Evolutionary conservation across 1,139 yeast genomes (phyloP), one percentile per base, ranked within the genome.

Genomic region (Candida dubliniensis): DNA sequence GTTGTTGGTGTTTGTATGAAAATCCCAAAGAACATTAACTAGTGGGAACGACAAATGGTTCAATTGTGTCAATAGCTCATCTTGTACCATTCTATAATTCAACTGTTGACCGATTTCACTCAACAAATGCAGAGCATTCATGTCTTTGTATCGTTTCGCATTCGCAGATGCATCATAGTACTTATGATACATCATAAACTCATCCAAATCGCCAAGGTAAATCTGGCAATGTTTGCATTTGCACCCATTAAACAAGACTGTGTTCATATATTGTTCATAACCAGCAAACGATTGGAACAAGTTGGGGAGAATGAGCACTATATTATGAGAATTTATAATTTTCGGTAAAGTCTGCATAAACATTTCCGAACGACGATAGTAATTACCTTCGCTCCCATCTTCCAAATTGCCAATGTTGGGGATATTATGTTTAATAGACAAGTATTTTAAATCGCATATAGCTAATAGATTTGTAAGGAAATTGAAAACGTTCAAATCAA

Each of bases 181-280:
- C 44, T 79, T 79, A 54, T 86, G 93, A 43, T 76, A 73, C 73
- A 82, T 73, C 42, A 84, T 59, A 51, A 71, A 84, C 14, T 75
- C 69, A 53, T 86, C 95, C 40, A 82, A 66, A 10, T 73, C 51
- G 0, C 71, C 72, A 25, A 85, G 61, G 43, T 74, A 74, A 31
- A 63, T 60, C 2, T 56, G 55, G 55, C 95, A 85, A 50, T 74
- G 77, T 0, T 52, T 48, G 57, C 95, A 85, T 43, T 74, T 74
- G 59, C 93, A 85, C 0, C 91, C 91, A 58, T 84, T 85, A 90
- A 91, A 86, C 34, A 86, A 60, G 43, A 85, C 51, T 48, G 82
- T 84, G 44, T 87, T 83, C 63, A 82, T 80, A 8, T 84, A 63
- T 46, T 82, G 83, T 51, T 85, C 93, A 59, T 84, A 86, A 47